Conservation (phyloP, 192 early-diverging fungal genomes). For the Dissophora ornata region DNA sequence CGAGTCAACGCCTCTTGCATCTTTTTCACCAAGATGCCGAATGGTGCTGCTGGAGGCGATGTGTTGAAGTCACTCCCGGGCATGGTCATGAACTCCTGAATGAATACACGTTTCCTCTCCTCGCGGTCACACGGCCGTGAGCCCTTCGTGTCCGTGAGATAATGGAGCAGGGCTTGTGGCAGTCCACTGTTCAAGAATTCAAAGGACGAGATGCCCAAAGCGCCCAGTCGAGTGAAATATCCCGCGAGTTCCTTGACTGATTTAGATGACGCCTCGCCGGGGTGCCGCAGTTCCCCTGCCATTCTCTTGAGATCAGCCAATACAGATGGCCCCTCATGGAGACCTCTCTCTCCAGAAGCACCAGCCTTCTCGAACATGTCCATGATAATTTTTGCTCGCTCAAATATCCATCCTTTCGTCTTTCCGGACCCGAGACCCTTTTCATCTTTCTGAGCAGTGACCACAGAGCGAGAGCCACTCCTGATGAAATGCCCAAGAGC, state of each 20-base stretch:
- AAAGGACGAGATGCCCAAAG: slow-evolving; percentile 75
- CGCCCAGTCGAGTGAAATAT: slow-evolving; percentile 25
- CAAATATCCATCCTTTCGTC: slow-evolving; percentile 55
- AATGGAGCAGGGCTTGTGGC: slow-evolving; percentile 67
- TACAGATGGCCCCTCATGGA: slow-evolving; percentile 15
- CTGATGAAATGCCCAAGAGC: slow-evolving; percentile 20
- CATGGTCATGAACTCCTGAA: slow-evolving; percentile 34
- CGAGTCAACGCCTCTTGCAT: slow-evolving; percentile 80
- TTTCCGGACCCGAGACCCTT: slow-evolving; percentile 57
- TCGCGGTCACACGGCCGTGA: slow-evolving; percentile 14
- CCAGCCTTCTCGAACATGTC: slow-evolving; percentile 12
- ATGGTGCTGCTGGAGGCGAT: slow-evolving; percentile 34
- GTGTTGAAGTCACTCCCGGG: background rate
- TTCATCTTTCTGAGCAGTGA: slow-evolving; percentile 41
- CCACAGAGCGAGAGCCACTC: slow-evolving; percentile 19
- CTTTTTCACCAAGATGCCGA: slow-evolving; percentile 67
- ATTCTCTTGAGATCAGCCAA: slow-evolving; percentile 23
- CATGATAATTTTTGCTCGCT: slow-evolving; percentile 30
- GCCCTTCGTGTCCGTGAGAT: slow-evolving; percentile 45
- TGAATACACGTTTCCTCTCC: slow-evolving; percentile 53
- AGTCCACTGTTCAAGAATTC: slow-evolving; percentile 85
- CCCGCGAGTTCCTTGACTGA: slow-evolving; percentile 35
- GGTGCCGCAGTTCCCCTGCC: slow-evolving; percentile 3
- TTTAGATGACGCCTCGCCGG: slow-evolving; percentile 11
- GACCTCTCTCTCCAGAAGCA: background rate